Base-by-base conservation (phyloP, 179 eudicot species). In the Silene noctiflora region DNA sequence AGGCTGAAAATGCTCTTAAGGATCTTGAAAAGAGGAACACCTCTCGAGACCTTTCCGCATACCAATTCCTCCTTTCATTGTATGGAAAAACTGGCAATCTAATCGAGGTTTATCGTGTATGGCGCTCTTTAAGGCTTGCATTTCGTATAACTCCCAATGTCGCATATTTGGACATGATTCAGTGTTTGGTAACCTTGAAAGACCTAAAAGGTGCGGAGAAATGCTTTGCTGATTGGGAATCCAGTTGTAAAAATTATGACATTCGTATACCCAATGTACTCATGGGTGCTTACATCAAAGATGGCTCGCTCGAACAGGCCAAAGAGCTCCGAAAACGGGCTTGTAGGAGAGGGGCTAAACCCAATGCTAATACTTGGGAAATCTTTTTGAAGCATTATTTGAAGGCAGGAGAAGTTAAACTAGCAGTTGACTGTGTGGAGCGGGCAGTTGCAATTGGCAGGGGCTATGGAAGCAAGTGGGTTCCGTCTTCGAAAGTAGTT, bases 151-250 rank as follows among this genome's bases (percentile, higher is more conserved):
- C 95, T 62, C 90, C 95, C 25, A 92, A 91, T 69, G 79, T 86
- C 6, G 87, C 95, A 64, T 94, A 89, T 79, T 79, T 94, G 84
- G 89, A 87, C 73, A 89, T 94, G 98, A 86, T 91, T 64, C 91
- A 89, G 69, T 93, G 87, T 71, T 79, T 94, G 87, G 89, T 89
- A 66, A 91, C 87, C 46, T 76, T 92, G 79, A 89, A 92, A 53
- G 98, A 94, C 88, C 55, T 94, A 78, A 97, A 90, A 31, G 98
- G 97, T 74, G 98, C 98, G 14, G 97, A 94, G 88, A 91, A 92
- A 79, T 86, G 91, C 80, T 94, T 88, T 77, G 79, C 79, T 67
- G 98, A 93, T 72, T 94, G 98, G 98, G 90, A 83, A 86, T 79
- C 87, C 27, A 73, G 78, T 20, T 89, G 91, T 82, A 73, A 85